These are phyloP conservation scores for sunflower (Helianthus annuus) DNA, from an alignment of 129 eudicot genomes.

Conservation along the genomic window DNA sequence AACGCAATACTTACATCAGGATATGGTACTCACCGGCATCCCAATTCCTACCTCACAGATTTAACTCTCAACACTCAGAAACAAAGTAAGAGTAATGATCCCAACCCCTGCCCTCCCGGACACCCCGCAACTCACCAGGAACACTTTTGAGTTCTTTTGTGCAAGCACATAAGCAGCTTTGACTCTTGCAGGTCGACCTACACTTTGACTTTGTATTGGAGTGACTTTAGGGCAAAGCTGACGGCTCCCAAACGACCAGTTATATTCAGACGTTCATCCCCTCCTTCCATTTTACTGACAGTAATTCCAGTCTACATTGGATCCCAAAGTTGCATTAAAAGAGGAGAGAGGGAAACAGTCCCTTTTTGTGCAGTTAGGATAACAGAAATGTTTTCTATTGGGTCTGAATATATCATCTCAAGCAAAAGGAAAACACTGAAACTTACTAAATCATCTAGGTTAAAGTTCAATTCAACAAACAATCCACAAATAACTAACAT, in stretches of 20 bases:
- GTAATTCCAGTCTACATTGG: constrained; percentile 61
- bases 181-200: no score
- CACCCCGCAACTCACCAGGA: no score
- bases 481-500: constrained; percentile 1
- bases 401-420: constrained; percentile 63
- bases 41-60: no score
- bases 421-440: constrained; percentile 7
- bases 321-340: constrained; percentile 68
- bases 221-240: constrained; percentile 66
- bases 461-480: constrained; percentile 8
- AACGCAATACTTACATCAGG: no score
- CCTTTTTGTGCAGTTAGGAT: constrained; percentile 65
- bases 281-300: constrained; percentile 40
- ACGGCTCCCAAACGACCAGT: constrained; percentile 67
- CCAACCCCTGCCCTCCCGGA: no score
- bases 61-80: no score
- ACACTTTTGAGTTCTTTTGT: no score
- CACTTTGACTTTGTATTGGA: no score
- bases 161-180: no score
- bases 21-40: no score
- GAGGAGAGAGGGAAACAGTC: constrained; percentile 59
- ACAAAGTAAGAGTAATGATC: no score
- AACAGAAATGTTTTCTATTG: constrained; percentile 58
- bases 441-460: not conserved
- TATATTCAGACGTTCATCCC: constrained; percentile 36